Percentiles rank a stretch among this genome's conserved stretches.
phyloP scores from a whole-genome alignment of 495 filamentous ascomycete species.

The Podospora didyma region DNA sequence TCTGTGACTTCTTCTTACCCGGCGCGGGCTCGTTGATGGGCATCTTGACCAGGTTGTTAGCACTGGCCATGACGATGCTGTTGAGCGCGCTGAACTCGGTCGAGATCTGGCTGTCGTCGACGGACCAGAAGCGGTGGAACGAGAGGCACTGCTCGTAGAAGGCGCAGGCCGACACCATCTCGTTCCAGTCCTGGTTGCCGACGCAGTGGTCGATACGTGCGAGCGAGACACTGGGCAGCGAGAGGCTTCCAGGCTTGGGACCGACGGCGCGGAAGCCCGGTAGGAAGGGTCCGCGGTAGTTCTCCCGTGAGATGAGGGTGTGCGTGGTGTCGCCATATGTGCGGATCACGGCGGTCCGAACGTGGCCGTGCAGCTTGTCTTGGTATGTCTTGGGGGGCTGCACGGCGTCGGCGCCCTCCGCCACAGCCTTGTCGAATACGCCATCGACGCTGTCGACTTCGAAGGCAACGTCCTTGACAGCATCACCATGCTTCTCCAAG shows the following conservation, averaged over 20 bases:
- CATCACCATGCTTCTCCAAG: slow-evolving; percentile 79
- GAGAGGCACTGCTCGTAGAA: slow-evolving; percentile 87
- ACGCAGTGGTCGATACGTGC: slow-evolving; percentile 86
- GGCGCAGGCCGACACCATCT: slow-evolving; percentile 78
- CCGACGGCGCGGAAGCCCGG: slow-evolving; percentile 66
- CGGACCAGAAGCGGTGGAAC: slow-evolving; percentile 93
- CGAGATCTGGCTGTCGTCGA: slow-evolving; percentile 82
- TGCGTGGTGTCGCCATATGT: slow-evolving; percentile 94
- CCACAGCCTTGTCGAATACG: slow-evolving; percentile 66
- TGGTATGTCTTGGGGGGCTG: slow-evolving; percentile 48
- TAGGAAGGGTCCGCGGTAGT: slow-evolving; percentile 70
- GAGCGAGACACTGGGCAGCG: slow-evolving; percentile 59
- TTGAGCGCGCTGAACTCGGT: slow-evolving; percentile 85
- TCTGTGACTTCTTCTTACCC: slow-evolving; percentile 82
- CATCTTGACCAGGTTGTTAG: slow-evolving; percentile 80
- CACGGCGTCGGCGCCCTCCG: slow-evolving; percentile 63
- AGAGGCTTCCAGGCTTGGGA: slow-evolving; percentile 19
- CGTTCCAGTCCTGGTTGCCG: slow-evolving; percentile 87
- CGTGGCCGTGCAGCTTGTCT: slow-evolving; percentile 51
- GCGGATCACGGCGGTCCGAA: slow-evolving; percentile 68
- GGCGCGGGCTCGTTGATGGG: slow-evolving; percentile 93
- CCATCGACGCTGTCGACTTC: slow-evolving; percentile 80
- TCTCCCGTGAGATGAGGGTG: slow-evolving; percentile 66
- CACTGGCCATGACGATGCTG: slow-evolving; percentile 82
- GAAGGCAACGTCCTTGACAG: slow-evolving; percentile 87